Percentiles rank a stretch among this genome's conserved stretches.
phyloP scores from a whole-genome alignment of 805 yeast genomes.

The Blastobotrys attinorum region DNA sequence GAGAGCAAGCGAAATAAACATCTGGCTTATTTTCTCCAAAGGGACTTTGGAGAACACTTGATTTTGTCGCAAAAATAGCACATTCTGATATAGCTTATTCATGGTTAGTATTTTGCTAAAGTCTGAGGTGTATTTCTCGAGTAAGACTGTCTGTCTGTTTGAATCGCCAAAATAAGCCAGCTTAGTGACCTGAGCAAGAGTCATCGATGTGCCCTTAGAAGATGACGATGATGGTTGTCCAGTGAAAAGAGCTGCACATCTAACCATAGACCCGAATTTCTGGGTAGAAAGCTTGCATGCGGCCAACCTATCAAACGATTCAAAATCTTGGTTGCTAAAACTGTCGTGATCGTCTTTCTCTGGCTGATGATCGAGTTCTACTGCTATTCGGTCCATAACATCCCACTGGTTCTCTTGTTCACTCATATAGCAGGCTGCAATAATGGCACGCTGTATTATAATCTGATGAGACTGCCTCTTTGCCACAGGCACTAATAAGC shows the following conservation, averaged over 20 bases:
- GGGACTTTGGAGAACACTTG: conserved; percentile 7
- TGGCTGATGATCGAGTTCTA: background rate
- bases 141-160: background rate
- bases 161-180: background rate
- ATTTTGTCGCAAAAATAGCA: conserved; percentile 1
- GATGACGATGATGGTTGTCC: background rate
- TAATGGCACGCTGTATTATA: conserved; percentile 11
- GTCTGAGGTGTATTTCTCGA: background rate
- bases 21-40: conserved; percentile 8
- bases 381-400: background rate
- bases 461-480: too few species aligned
- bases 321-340: too few species aligned
- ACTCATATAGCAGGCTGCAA: conserved; percentile 16
- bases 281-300: background rate
- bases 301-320: background rate
- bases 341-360: background rate
- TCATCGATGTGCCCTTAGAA: too few species aligned
- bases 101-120: conserved; percentile 12
- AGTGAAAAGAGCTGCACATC: background rate
- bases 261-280: background rate
- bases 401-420: background rate
- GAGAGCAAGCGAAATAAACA: conserved; percentile 17
- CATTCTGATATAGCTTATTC: conserved; percentile 6
- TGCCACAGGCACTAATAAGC: conserved; percentile 11
- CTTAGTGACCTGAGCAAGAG: conserved; percentile 1